phyloP scores from a whole-genome alignment of 2,329 filamentous ascomycete genomes.

The Fusarium longipes region DNA sequence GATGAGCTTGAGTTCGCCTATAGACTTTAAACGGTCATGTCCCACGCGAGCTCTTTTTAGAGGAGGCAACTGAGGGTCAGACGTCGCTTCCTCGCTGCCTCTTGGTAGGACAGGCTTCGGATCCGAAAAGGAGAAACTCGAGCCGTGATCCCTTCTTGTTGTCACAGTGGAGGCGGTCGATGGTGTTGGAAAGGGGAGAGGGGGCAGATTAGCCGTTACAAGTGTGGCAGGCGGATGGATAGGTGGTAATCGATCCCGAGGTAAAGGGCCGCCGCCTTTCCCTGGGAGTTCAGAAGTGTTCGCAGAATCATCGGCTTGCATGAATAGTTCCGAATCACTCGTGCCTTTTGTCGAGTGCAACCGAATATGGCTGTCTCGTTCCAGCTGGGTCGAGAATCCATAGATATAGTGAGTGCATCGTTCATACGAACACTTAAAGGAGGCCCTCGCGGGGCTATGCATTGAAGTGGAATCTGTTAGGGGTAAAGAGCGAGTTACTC shows the following conservation, averaged over 20 bases:
- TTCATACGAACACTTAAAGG: conserved; percentile 67
- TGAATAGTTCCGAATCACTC: conserved; percentile 59
- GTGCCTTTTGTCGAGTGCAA: conserved; percentile 57
- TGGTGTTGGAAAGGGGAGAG: conserved; percentile 47
- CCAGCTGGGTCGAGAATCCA: conserved; percentile 62
- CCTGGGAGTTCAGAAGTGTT: conserved; percentile 24
- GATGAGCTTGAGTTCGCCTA: conserved; percentile 65
- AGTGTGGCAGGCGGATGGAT: conserved; percentile 54
- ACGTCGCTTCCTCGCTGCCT: conserved; percentile 59
- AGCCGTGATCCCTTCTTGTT: conserved; percentile 44
- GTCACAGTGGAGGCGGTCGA: conserved; percentile 47
- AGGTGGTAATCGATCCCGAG: conserved; percentile 47
- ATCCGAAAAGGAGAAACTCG: conserved; percentile 53
- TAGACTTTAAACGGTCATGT: conserved; percentile 66
- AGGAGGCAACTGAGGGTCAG: conserved; percentile 65
- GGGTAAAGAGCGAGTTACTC: conserved; percentile 54
- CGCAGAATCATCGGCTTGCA: conserved; percentile 38
- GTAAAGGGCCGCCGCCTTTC: conserved; percentile 37
- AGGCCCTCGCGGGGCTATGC: conserved; percentile 18
- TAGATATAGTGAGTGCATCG: conserved; percentile 69
- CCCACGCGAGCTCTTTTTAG: conserved; percentile 65
- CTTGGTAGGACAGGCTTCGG: conserved; percentile 53
- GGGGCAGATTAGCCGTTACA: conserved; percentile 46
- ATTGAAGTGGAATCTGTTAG: conserved; percentile 28
- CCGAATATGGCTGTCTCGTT: conserved; percentile 63